Evolutionary conservation across 169 alveolate genomes (phyloP), one percentile per base, ranked within the genome.

Genomic region (Plasmodium ovale): DNA sequence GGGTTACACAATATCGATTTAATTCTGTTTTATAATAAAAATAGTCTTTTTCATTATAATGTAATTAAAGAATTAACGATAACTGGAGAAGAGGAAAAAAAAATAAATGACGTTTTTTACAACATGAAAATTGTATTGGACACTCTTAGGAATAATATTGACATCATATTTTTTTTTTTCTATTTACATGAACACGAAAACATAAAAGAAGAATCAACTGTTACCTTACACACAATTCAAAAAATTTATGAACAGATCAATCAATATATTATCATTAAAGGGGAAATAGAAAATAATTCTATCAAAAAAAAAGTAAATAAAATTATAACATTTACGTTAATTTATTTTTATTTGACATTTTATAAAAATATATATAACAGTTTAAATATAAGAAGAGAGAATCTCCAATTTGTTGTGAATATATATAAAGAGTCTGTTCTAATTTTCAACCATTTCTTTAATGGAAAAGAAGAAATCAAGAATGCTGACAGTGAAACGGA

Each of bases 1-100:
- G 91, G 91, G 3, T 37, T 85, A 35, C 91, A 85, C 58, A 85
- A 85, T 42, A 85, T 85, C 3, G 91, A 85, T 85, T 56, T 85
- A 47, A 85, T 85, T 16, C 47, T 85, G 29, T 68, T 85, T 27
- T 69, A 85, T 51, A 85, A 85, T 47, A 70, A 85, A 37, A 69
- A 69, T 6, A 85, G 87, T 35, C 1, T 6, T 33, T 85, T 85
- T 62, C 87, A 85, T 85, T 12, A 69, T 35, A 53, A 85, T 25
- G 21, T 79, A 16, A 65, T 44, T 6, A 37, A 37, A 49, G 59
- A 60, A 5, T 19, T 14, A 23, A 16, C 58, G 9, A 16, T 65
- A 31, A 70, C 19, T n/a, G 27, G 19, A 69, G 23, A 56, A 47
- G 74, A 85, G 56, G 54, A 70, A 64, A 37, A 60, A 7, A 39